phyloP scores from a whole-genome alignment of 2,329 filamentous ascomycete species.

The Fusarium devonianum region DNA sequence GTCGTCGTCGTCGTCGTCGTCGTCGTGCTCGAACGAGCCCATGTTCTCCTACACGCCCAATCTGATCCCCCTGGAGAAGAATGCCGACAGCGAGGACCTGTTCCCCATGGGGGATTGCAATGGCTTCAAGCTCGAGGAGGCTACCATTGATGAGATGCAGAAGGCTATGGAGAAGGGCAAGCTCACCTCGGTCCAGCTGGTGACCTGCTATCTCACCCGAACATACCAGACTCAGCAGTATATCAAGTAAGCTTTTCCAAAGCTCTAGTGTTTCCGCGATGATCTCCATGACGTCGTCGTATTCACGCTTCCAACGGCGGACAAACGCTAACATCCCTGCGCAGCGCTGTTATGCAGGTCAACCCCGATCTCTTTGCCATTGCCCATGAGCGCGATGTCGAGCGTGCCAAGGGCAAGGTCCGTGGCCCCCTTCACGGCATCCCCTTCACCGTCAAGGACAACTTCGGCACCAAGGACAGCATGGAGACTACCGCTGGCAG shows the following conservation, averaged over 20 bases:
- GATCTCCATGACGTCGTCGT: not conserved
- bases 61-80: slow-evolving; percentile 47
- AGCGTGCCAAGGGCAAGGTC: slow-evolving; percentile 62
- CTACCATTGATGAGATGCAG: slow-evolving; percentile 73
- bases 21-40: no score
- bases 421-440: slow-evolving; percentile 77
- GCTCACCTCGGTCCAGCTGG: slow-evolving; percentile 65
- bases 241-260: slow-evolving; percentile 60
- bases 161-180: slow-evolving; percentile 59
- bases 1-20: no score
- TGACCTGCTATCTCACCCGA: slow-evolving; percentile 68
- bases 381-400: slow-evolving; percentile 65
- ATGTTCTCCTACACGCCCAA: slow-evolving; percentile 38
- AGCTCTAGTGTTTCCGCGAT: not conserved
- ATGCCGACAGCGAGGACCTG: slow-evolving; percentile 47
- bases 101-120: slow-evolving; percentile 71
- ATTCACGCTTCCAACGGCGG: not conserved
- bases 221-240: slow-evolving; percentile 69
- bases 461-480: slow-evolving; percentile 76
- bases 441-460: slow-evolving; percentile 74
- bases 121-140: slow-evolving; percentile 70
- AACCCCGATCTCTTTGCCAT: slow-evolving; percentile 73
- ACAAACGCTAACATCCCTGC: not conserved
- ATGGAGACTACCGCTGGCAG: slow-evolving; percentile 79
- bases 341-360: slow-evolving; percentile 66